Conservation (phyloP, 352 stramenopile genomes). For the Achlya hypogyna region DNA sequence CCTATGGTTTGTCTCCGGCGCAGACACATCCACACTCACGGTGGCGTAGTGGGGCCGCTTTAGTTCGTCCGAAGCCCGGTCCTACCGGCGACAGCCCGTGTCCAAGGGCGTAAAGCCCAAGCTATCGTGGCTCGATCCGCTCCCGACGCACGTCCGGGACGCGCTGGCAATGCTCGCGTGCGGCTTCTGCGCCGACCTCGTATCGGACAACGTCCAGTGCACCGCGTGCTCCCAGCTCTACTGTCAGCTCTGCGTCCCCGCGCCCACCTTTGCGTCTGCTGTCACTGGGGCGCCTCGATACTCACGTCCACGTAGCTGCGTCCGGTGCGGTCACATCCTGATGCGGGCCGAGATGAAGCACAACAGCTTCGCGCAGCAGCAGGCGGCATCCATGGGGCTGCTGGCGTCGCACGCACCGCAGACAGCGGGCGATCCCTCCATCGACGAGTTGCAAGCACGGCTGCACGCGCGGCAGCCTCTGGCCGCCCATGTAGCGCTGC, state of each 20-base stretch:
- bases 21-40: background rate
- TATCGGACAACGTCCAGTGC: conserved; percentile 70
- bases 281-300: background rate
- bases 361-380: conserved; percentile 55
- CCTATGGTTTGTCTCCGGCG: background rate
- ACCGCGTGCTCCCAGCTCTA: conserved; percentile 55
- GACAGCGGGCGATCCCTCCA: conserved; percentile 13
- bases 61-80: background rate
- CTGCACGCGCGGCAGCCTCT: conserved; percentile 33
- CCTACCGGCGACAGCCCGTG: background rate
- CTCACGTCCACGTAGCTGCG: conserved; percentile 24
- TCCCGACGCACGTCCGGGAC: conserved; percentile 27
- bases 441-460: conserved; percentile 39
- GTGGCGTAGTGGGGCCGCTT: background rate
- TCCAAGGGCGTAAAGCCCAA: background rate
- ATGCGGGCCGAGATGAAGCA: conserved; percentile 34
- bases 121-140: background rate
- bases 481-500: conserved; percentile 34
- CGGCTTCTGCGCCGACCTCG: conserved; percentile 62
- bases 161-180: conserved; percentile 48
- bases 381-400: conserved; percentile 44
- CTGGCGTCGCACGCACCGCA: conserved; percentile 3
- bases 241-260: conserved; percentile 45
- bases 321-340: conserved; percentile 42
- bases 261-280: background rate